Evolutionary conservation across 768 basidiomycete species (phyloP).

Genomic region (Exidia glandulosa): DNA sequence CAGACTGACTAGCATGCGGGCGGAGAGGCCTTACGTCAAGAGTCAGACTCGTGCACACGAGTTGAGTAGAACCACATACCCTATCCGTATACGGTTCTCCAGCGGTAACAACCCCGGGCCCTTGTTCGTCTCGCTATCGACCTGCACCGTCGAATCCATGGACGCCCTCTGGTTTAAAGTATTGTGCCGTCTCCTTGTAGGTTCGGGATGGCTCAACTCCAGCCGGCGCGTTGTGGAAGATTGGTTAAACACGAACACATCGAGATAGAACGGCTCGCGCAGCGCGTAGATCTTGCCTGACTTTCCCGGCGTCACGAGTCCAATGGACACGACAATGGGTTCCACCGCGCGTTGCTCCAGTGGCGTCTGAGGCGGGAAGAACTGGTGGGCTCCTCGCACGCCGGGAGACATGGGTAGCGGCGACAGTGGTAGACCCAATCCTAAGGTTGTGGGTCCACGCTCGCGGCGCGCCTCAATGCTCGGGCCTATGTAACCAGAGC

Average conservation of each 20-base stretch:
- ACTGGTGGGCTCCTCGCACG: neutral
- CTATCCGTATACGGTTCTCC: constrained; percentile 68
- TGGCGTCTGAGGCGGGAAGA: neutral
- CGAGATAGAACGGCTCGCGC: constrained; percentile 58
- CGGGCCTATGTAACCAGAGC: constrained; percentile 37
- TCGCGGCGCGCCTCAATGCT: constrained; percentile 61
- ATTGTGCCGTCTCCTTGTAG: constrained; percentile 31
- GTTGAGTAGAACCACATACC: constrained; percentile 33
- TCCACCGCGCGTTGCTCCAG: constrained; percentile 27
- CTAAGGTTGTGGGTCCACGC: constrained; percentile 16
- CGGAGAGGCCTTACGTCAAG: constrained; percentile 46
- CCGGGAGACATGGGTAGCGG: neutral
- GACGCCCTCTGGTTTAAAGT: constrained; percentile 18
- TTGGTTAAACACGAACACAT: constrained; percentile 83
- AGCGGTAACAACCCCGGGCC: constrained; percentile 60
- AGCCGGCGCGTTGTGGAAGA: constrained; percentile 65
- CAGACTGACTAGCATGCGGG: constrained; percentile 77
- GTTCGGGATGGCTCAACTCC: constrained; percentile 60
- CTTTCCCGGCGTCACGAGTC: constrained; percentile 24
- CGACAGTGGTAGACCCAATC: neutral
- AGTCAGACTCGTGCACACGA: neutral
- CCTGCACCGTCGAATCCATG: constrained; percentile 8
- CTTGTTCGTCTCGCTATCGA: constrained; percentile 13
- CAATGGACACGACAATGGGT: constrained; percentile 61
- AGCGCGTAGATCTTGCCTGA: constrained; percentile 49